These are phyloP conservation scores for Rhododendron molle DNA, from an alignment of 148 eudicot species.

Conservation along the genomic window DNA sequence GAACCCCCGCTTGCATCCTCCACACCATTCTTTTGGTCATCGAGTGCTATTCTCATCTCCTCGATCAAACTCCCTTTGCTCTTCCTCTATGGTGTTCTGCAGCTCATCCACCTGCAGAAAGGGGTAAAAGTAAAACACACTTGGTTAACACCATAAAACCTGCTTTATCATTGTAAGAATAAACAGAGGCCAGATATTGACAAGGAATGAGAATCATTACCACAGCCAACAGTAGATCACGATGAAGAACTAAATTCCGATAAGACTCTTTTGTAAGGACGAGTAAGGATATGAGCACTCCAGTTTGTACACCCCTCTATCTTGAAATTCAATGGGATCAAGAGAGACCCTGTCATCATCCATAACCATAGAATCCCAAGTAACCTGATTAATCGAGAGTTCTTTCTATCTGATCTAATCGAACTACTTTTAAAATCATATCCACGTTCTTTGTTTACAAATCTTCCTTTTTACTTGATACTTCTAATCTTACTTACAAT, in stretches of 20 bases:
- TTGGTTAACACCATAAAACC: not conserved
- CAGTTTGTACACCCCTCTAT: not conserved
- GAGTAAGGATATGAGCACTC: not conserved
- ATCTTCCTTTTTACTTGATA: not conserved
- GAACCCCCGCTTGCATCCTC: constrained; percentile 50
- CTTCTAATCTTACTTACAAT: not conserved
- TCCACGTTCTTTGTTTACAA: not conserved
- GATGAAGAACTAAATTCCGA: not conserved
- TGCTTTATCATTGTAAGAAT: not conserved
- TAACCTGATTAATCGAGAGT: not conserved
- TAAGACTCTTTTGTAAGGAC: not conserved
- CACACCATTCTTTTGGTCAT: constrained; percentile 57
- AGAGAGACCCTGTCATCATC: not conserved
- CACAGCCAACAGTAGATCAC: not conserved
- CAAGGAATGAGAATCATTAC: not conserved
- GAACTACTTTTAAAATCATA: not conserved
- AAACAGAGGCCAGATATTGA: not conserved
- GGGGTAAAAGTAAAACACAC: not conserved
- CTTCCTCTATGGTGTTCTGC: constrained; percentile 84
- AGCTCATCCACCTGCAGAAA: constrained; percentile 72
- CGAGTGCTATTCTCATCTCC: constrained; percentile 59
- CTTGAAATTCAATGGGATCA: not conserved
- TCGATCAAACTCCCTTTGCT: constrained; percentile 65
- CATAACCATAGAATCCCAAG: not conserved
- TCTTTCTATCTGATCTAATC: not conserved